Evolutionary conservation across 768 basidiomycete genomes (phyloP).

Genomic region (Ephemerocybe angulata): DNA sequence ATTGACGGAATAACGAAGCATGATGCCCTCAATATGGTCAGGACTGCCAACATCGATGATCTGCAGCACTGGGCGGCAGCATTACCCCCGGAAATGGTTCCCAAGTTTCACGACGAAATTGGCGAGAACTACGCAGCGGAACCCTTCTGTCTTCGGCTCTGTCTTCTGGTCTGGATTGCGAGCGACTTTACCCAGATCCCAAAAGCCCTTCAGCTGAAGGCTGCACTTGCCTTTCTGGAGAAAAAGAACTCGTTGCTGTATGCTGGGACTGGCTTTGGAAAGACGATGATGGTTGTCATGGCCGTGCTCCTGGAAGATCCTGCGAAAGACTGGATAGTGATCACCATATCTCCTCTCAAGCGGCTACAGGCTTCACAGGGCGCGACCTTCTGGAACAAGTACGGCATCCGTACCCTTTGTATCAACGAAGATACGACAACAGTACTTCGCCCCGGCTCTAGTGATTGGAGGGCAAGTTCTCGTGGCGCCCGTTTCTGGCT

Average conservation of each 20-base stretch:
- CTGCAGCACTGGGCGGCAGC: not conserved
- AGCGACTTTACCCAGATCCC: not conserved
- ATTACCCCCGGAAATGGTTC: not conserved
- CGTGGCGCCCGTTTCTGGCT: not conserved
- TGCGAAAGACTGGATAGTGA: not conserved
- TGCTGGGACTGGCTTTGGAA: not conserved
- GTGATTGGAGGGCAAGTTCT: not conserved
- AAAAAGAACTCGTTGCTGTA: not conserved
- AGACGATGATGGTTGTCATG: not conserved
- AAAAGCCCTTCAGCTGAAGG: not conserved
- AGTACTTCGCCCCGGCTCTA: not conserved
- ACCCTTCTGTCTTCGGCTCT: not conserved
- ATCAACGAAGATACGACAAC: not conserved
- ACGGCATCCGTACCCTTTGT: not conserved
- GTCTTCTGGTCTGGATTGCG: not conserved
- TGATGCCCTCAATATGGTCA: not conserved
- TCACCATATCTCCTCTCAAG: not conserved
- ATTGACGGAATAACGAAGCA: not conserved
- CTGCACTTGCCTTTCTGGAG: not conserved
- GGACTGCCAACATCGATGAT: not conserved
- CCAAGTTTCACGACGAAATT: not conserved
- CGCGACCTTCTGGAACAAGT: not conserved
- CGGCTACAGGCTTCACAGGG: not conserved
- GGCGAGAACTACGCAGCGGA: not conserved
- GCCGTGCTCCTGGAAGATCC: not conserved